A percentile compares a stretch with the other conserved stretches of the same genome.
These are phyloP conservation scores for Boletus rex-veris DNA, from an alignment of 768 basidiomycete species.

Conservation along the genomic window DNA sequence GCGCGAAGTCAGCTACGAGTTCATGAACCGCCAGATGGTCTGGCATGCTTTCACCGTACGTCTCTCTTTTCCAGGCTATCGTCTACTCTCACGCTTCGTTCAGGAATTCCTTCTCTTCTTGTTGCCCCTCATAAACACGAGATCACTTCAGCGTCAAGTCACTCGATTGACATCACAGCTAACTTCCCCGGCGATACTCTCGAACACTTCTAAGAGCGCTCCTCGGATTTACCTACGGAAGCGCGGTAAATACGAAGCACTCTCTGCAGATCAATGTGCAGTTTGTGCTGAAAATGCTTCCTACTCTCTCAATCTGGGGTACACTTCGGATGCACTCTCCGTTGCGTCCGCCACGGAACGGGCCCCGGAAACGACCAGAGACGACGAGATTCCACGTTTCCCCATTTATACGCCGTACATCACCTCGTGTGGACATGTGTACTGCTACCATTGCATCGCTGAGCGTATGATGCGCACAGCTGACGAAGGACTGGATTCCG, in stretches of 20 bases:
- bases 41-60: conserved; percentile 98
- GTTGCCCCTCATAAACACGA: conserved; percentile 77
- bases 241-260: conserved; percentile 63
- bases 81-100: conserved; percentile 3
- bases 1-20: conserved; percentile 93
- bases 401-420: conserved; percentile 82
- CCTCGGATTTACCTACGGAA: conserved; percentile 11
- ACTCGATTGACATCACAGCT: conserved; percentile 32
- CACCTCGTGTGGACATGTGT: conserved; percentile 79
- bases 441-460: conserved; percentile 92
- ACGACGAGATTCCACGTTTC: conserved; percentile 45
- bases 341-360: conserved; percentile 21
- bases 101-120: conserved; percentile 96
- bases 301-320: conserved; percentile 53
- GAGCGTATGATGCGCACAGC: conserved; percentile 73
- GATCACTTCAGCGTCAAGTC: conserved; percentile 57
- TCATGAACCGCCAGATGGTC: conserved; percentile 99
- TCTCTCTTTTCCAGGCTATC: neutral
- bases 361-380: conserved; percentile 12
- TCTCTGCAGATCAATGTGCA: conserved; percentile 78
- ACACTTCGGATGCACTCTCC: conserved; percentile 48
- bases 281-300: conserved; percentile 83
- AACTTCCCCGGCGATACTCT: conserved; percentile 30
- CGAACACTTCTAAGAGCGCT: conserved; percentile 25
- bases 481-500: conserved; percentile 52